Evolutionary conservation across 1,284 basidiomycete species (phyloP).

Genomic region (Ganoderma boninense): DNA sequence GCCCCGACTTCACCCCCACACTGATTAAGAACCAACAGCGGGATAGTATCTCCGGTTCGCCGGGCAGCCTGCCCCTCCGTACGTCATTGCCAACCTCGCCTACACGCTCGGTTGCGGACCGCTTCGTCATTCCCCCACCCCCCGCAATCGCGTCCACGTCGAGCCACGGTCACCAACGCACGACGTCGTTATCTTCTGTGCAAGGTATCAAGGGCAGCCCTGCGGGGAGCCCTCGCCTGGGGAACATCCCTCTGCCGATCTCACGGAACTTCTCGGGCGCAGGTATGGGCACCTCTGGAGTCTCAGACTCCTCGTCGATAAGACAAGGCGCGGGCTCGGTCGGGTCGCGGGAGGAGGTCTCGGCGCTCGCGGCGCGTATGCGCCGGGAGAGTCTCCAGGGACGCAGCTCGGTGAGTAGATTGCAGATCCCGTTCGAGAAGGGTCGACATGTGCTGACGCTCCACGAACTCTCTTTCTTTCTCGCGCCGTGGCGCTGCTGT

Average conservation of each 20-base stretch:
- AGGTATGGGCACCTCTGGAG: constrained; percentile 42
- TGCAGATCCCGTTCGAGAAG: background rate
- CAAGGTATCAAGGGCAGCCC: constrained; percentile 38
- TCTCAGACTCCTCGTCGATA: constrained; percentile 50
- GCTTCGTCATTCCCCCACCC: constrained; percentile 62
- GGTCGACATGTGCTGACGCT: constrained; percentile 7
- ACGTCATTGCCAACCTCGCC: constrained; percentile 54
- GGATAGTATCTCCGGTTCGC: constrained; percentile 56
- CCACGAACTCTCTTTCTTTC: background rate
- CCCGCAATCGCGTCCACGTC: constrained; percentile 33
- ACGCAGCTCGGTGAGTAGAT: constrained; percentile 44
- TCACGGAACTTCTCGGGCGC: constrained; percentile 36
- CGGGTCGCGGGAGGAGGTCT: constrained; percentile 50
- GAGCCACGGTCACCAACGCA: constrained; percentile 37
- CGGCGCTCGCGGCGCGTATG: constrained; percentile 46
- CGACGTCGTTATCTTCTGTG: constrained; percentile 44
- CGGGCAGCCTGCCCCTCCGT: constrained; percentile 52
- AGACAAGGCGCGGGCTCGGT: constrained; percentile 46
- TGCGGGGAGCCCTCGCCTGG: constrained; percentile 44
- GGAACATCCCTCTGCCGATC: constrained; percentile 44
- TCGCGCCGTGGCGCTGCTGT: background rate
- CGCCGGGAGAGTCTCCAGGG: constrained; percentile 51
- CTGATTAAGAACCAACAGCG: constrained; percentile 62
- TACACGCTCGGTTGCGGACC: constrained; percentile 58
- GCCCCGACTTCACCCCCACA: constrained; percentile 70